Base-by-base conservation (phyloP, 345 rosid genomes). In the Combretum micranthum region DNA sequence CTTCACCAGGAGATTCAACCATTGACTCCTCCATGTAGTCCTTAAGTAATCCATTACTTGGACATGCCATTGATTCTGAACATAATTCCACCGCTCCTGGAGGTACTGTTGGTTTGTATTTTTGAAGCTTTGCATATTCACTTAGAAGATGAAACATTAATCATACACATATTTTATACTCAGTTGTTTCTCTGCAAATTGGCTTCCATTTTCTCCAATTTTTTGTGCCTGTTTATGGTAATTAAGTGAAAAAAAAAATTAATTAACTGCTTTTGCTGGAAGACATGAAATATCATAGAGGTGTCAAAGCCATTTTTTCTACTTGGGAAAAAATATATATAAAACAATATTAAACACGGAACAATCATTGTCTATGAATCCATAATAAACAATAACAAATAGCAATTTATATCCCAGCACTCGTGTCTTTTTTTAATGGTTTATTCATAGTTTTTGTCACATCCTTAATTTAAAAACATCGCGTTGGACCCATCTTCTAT, bases 61-160 rank as follows among this genome's bases (percentile, higher is more conserved):
- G 59, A 49, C 83, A 77, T 2, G 74, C 71, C 81, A 77, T 70
- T 47, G 65, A 64, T 70, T 83, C 85, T 2, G 85, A 3, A 58
- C 87, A 77, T 18, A 74, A 32, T 63, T 76, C 82, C 1, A 26
- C 64, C 3, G 84, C 84, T 15, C 59, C 66, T 12, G 69, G 61
- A 2, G 83, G 79, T 14, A 75, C 64, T 4, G 39, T 52, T 19
- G 78, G 74, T 56, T 79, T 62, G 63, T 55, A 72, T 52, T 53
- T 75, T 62, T 77, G 47, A 8, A 77, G 74, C 64, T 77, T 80
- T 16, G 76, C 77, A 11, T 73, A 73, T 63, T 70, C 70, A 12
- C 60, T 77, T 20, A 83, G 53, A 5, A 75, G 12, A 66, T 77
- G 72, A 37, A 75, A 73, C 85, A 77, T 75, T 77, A 80, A 65